Conservation (phyloP, 352 stramenopile species). For the Globisporangium cystogenes region DNA sequence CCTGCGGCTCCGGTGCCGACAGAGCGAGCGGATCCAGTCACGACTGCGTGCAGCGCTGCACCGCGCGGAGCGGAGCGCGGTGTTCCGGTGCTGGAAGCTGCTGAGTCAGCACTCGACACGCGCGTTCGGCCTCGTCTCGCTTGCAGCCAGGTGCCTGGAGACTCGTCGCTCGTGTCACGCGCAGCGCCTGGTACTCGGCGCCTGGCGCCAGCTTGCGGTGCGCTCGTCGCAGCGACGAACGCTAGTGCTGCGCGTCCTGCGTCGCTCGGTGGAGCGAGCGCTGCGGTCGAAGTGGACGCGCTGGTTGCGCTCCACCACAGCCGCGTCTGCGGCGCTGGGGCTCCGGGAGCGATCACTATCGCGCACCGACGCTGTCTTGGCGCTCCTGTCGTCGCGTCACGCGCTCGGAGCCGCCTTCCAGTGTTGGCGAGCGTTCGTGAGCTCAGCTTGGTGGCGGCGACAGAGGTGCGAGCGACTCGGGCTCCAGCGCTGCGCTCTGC, state of each 20-base stretch:
- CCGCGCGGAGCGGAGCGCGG: not conserved
- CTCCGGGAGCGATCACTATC: not conserved
- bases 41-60: not conserved
- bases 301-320: not conserved
- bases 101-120: not conserved
- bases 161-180: not conserved
- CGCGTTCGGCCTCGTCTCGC: not conserved
- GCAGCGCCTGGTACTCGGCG: not conserved
- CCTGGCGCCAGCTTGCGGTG: not conserved
- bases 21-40: not conserved
- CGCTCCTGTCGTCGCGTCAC: not conserved
- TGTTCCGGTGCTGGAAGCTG: slow-evolving; percentile 3
- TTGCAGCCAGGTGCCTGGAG: not conserved
- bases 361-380: not conserved
- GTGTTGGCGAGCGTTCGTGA: not conserved
- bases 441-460: not conserved
- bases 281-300: not conserved
- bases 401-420: not conserved
- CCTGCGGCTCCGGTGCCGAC: slow-evolving; percentile 1
- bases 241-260: not conserved
- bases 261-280: not conserved
- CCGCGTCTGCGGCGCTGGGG: not conserved
- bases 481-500: not conserved
- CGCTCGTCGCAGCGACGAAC: not conserved
- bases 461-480: not conserved